A percentile compares a stretch with the other conserved stretches of the same genome.
Evolutionary conservation across 2,329 filamentous ascomycete species (phyloP).

Genomic region (Fusarium heterosporum): DNA sequence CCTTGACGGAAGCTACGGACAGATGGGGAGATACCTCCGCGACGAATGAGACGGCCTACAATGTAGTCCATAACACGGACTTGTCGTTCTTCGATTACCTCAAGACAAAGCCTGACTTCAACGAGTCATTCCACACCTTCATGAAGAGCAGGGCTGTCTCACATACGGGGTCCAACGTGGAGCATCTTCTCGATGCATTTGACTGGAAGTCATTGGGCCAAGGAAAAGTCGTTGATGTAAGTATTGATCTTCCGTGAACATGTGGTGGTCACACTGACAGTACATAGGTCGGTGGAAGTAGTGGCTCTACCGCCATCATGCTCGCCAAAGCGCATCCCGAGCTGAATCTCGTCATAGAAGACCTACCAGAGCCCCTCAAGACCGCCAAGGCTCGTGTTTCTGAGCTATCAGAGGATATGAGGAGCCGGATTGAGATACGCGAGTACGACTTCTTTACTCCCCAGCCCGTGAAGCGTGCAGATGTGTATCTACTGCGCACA

Average conservation of each 20-base stretch:
- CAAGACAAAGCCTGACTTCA: slow-evolving; percentile 7
- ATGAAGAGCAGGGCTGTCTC: slow-evolving; percentile 37
- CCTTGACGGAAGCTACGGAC: slow-evolving; percentile 44
- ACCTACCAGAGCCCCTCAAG: slow-evolving; percentile 36
- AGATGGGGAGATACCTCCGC: slow-evolving; percentile 43
- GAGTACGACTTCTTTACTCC: slow-evolving; percentile 51
- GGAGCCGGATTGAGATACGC: slow-evolving; percentile 39
- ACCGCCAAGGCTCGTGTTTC: slow-evolving; percentile 27
- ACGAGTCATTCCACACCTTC: slow-evolving; percentile 15
- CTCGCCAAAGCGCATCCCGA: slow-evolving; percentile 49
- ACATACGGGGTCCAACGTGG: slow-evolving; percentile 29
- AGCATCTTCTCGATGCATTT: slow-evolving; percentile 24
- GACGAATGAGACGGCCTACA: slow-evolving; percentile 48
- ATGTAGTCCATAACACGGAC: slow-evolving; percentile 46
- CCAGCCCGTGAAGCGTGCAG: slow-evolving; percentile 47
- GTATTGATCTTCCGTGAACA: background rate
- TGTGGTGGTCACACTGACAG: background rate
- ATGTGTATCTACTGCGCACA: slow-evolving; percentile 50
- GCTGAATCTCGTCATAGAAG: slow-evolving; percentile 53
- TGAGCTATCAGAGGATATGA: slow-evolving; percentile 35
- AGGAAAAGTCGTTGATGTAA: slow-evolving; percentile 27
- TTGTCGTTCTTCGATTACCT: slow-evolving; percentile 52
- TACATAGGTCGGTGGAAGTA: slow-evolving; percentile 22
- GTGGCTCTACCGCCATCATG: slow-evolving; percentile 15
- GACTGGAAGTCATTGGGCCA: slow-evolving; percentile 20